Conservation (phyloP, 1,284 basidiomycete species). For the Cutaneotrichosporon cutaneum region DNA sequence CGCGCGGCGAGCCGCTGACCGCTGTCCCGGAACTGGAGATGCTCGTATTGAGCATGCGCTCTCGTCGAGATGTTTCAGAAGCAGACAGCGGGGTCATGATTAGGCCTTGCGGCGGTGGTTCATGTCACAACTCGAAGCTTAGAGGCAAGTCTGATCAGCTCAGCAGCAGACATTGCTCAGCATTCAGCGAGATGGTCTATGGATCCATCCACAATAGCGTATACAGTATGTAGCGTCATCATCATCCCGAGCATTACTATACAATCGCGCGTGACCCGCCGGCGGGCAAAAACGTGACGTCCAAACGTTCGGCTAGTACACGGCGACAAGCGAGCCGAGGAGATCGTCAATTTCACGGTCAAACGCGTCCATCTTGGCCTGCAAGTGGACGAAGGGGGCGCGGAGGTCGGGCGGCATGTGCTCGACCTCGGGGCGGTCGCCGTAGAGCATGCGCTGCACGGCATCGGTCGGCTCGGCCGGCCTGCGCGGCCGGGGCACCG, state of each 20-base stretch:
- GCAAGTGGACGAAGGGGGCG: slow-evolving; percentile 67
- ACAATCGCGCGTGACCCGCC: slow-evolving; percentile 4
- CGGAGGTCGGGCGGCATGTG: slow-evolving; percentile 68
- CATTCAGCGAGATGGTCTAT: neutral
- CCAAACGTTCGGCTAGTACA: slow-evolving; percentile 6
- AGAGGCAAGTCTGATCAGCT: too few relatives aligned
- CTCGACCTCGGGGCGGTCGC: slow-evolving; percentile 58
- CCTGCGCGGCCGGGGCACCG: slow-evolving; percentile 20
- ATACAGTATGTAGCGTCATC: slow-evolving; percentile 4
- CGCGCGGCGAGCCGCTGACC: too few relatives aligned
- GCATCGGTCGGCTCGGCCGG: slow-evolving; percentile 56
- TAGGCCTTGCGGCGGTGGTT: too few relatives aligned
- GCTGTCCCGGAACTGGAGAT: too few relatives aligned
- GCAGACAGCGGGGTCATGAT: too few relatives aligned
- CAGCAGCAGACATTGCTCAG: neutral
- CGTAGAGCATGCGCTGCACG: slow-evolving; percentile 72
- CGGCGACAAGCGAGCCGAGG: slow-evolving; percentile 34
- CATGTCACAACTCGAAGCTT: too few relatives aligned
- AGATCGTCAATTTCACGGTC: slow-evolving; percentile 71
- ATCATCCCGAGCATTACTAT: slow-evolving; percentile 9
- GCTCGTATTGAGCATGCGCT: too few relatives aligned
- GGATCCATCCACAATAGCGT: slow-evolving; percentile 3
- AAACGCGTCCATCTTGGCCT: slow-evolving; percentile 72
- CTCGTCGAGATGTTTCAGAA: too few relatives aligned
- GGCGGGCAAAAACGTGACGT: neutral